A percentile compares a stretch with the other conserved stretches of the same genome.
Conservation (phyloP, 2,329 filamentous ascomycete genomes). For the Alternaria sp. region DNA sequence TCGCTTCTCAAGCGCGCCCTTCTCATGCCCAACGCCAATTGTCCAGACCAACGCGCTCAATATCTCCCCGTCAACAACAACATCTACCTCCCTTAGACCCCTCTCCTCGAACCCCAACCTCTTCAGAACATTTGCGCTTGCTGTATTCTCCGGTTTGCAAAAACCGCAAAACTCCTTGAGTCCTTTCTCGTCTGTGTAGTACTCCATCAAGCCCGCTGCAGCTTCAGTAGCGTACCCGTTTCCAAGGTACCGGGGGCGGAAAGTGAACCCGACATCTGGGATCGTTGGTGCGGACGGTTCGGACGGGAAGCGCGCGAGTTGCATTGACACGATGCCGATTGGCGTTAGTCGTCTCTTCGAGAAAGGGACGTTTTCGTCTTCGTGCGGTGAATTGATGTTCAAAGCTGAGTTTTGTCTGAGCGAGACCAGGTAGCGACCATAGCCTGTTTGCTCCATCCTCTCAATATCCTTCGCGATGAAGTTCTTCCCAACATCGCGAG, state of each 20-base stretch:
- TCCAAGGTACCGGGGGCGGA: conserved; percentile 16
- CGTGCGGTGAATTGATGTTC: neutral
- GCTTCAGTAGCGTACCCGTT: conserved; percentile 33
- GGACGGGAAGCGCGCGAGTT: conserved; percentile 25
- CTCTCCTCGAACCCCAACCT: conserved; percentile 28
- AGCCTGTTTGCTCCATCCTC: conserved; percentile 31
- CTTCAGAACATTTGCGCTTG: conserved; percentile 23
- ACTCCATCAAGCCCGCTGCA: conserved; percentile 13
- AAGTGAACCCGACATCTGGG: conserved; percentile 32
- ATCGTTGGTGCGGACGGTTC: conserved; percentile 19
- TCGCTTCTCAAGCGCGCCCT: conserved; percentile 4
- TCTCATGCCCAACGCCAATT: conserved; percentile 1
- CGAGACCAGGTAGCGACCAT: conserved; percentile 37
- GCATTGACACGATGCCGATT: conserved; percentile 33
- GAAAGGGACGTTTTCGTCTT: neutral
- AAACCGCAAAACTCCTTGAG: conserved; percentile 20
- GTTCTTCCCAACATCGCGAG: conserved; percentile 7
- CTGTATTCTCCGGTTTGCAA: conserved; percentile 22
- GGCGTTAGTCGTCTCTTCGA: neutral
- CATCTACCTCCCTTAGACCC: conserved; percentile 10
- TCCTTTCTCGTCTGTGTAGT: conserved; percentile 14
- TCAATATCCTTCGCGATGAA: conserved; percentile 11
- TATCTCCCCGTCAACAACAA: neutral
- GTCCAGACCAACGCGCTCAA: conserved; percentile 16
- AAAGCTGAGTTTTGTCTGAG: conserved; percentile 12